A percentile compares a stretch with the other conserved stretches of the same genome.
Conservation (phyloP, 148 eudicot genomes). For the Chenopodium album region DNA sequence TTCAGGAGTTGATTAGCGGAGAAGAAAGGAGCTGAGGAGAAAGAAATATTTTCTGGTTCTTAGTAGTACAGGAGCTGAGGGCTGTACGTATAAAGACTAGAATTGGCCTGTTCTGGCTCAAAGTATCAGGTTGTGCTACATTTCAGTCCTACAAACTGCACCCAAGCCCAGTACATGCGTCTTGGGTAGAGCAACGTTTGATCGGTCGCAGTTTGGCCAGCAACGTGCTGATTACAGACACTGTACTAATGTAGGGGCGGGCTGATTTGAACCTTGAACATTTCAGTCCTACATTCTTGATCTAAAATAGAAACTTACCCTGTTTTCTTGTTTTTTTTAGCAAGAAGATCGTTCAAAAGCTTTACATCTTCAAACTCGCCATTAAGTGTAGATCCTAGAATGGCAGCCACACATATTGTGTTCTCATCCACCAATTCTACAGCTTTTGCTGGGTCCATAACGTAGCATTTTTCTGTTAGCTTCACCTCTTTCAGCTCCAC, state of each 20-base stretch:
- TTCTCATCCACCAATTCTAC: slow-evolving; percentile 47
- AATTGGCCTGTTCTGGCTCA: neutral
- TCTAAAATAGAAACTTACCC: slow-evolving; percentile 16
- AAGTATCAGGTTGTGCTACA: neutral
- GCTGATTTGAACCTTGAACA: neutral
- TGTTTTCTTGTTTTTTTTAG: slow-evolving; percentile 42
- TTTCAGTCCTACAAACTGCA: neutral
- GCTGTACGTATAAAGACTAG: neutral
- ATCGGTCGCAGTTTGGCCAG: too few species aligned
- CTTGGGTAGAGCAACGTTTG: neutral
- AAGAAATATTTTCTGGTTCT: neutral
- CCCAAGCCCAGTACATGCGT: neutral
- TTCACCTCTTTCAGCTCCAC: slow-evolving; percentile 51
- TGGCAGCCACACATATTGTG: slow-evolving; percentile 48
- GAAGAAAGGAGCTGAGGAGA: too few species aligned
- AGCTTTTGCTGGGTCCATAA: slow-evolving; percentile 48
- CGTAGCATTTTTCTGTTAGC: slow-evolving; percentile 40
- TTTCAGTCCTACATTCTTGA: neutral
- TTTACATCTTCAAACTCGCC: slow-evolving; percentile 54
- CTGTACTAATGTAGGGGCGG: neutral
- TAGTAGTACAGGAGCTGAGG: too few species aligned
- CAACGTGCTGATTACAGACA: too few species aligned
- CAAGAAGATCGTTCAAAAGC: slow-evolving; percentile 36
- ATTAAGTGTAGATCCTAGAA: slow-evolving; percentile 47
- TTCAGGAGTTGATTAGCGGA: neutral